A percentile compares a stretch with the other conserved stretches of the same genome.
Conservation (phyloP, 2,329 filamentous ascomycete genomes). For the Blumeria hordei region DNA sequence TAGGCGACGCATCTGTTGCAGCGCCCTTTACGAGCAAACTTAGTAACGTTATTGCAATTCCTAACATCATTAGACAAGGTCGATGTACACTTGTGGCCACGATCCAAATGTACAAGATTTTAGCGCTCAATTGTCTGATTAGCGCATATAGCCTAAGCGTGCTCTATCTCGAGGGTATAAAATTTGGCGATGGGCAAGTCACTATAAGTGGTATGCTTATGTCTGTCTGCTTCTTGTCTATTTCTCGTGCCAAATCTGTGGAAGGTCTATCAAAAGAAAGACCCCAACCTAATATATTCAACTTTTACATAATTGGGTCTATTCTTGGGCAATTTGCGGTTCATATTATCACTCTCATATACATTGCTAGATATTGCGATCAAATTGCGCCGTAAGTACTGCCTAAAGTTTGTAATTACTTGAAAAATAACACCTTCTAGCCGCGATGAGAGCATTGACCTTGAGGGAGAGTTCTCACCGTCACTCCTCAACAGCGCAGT, state of each 20-base stretch:
- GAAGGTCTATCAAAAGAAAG: conserved; percentile 91
- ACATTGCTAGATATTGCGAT: conserved; percentile 76
- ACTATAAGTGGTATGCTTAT: conserved; percentile 99
- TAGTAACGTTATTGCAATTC: conserved; percentile 85
- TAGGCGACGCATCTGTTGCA: conserved; percentile 89
- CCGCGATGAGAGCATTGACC: conserved; percentile 43
- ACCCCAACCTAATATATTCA: conserved; percentile 96
- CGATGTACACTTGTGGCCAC: conserved; percentile 94
- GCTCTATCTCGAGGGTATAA: conserved; percentile 92
- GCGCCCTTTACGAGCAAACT: conserved; percentile 96
- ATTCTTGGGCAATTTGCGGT: conserved; percentile 93
- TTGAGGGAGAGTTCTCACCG: conserved; percentile 84
- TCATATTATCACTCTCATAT: conserved; percentile 83
- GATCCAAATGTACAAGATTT: conserved; percentile 99
- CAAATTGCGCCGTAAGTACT: conserved; percentile 53
- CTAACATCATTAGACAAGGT: conserved; percentile 94
- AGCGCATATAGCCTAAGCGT: conserved; percentile 94
- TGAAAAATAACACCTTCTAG: conserved; percentile 15
- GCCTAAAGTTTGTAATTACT: not conserved
- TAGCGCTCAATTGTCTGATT: conserved; percentile 92
- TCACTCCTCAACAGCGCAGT: conserved; percentile 91
- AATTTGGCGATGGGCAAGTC: conserved; percentile 94
- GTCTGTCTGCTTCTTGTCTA: conserved; percentile 97
- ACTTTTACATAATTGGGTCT: conserved; percentile 93
- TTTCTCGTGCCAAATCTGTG: conserved; percentile 90